phyloP scores from a whole-genome alignment of 1,284 basidiomycete genomes.

The Marasmius tenuissimus region DNA sequence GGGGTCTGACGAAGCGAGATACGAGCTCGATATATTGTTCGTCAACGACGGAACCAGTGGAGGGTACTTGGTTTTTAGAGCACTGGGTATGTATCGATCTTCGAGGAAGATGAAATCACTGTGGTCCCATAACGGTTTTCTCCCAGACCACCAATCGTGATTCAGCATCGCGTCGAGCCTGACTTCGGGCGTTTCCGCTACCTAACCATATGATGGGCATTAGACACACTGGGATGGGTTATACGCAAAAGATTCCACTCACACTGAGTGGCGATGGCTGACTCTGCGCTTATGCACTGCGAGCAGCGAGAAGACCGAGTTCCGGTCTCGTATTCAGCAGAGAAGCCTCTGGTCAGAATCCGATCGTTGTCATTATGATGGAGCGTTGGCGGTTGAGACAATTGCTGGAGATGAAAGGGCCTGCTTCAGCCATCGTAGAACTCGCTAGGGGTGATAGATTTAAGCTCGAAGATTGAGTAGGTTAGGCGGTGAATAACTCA shows the following conservation, averaged over 20 bases:
- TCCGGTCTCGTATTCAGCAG: not conserved
- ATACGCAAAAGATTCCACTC: not conserved
- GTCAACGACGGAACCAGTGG: constrained; percentile 23
- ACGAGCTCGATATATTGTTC: constrained; percentile 36
- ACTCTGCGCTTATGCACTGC: not conserved
- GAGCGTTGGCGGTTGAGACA: constrained; percentile 1
- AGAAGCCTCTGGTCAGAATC: not conserved
- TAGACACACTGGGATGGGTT: not conserved
- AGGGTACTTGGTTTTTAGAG: not conserved
- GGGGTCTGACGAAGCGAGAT: constrained; percentile 25
- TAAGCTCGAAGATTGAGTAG: not conserved
- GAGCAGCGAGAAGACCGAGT: not conserved
- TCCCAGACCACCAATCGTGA: not conserved
- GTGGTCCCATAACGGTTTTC: not conserved
- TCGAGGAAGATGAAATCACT: not conserved
- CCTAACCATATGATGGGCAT: not conserved
- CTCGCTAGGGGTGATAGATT: not conserved
- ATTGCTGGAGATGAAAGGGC: not conserved
- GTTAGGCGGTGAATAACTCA: not conserved
- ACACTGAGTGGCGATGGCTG: not conserved
- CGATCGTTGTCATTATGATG: not conserved
- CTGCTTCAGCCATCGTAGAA: constrained; percentile 2
- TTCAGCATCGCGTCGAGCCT: not conserved
- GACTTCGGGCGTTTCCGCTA: not conserved
- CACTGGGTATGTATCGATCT: constrained; percentile 4